phyloP scores from a whole-genome alignment of 75 land plant species.

The Chamaecyparis obtusa region DNA sequence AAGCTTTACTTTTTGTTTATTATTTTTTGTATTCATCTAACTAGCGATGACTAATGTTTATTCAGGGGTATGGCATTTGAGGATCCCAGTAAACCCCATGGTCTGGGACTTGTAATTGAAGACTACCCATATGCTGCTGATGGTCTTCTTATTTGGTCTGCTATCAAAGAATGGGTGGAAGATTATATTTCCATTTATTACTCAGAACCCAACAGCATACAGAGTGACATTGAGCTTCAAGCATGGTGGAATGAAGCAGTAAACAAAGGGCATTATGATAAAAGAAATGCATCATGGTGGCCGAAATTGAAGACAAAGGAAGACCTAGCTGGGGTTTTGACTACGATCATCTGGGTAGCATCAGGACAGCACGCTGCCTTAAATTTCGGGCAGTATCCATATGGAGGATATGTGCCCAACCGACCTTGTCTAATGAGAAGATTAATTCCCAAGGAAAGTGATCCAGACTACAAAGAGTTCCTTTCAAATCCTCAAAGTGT shows the following conservation, averaged over 20 bases:
- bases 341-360: slow-evolving; percentile 78
- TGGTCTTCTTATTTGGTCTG: slow-evolving; percentile 85
- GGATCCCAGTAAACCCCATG: slow-evolving; percentile 64
- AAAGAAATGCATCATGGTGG: slow-evolving; percentile 85
- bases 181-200: slow-evolving; percentile 74
- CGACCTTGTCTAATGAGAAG: slow-evolving; percentile 74
- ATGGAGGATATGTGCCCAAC: slow-evolving; percentile 89
- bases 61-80: slow-evolving; percentile 91
- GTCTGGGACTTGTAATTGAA: slow-evolving; percentile 73
- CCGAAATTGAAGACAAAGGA: slow-evolving; percentile 67
- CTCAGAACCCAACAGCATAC: slow-evolving; percentile 36
- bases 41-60: not conserved
- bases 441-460: slow-evolving; percentile 60
- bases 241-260: slow-evolving; percentile 89
- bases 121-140: slow-evolving; percentile 99
- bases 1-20: not conserved
- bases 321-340: slow-evolving; percentile 55
- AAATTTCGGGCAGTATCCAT: slow-evolving; percentile 95
- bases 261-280: slow-evolving; percentile 78
- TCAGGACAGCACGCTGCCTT: slow-evolving; percentile 93
- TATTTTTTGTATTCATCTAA: not conserved
- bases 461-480: slow-evolving; percentile 55
- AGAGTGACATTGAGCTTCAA: slow-evolving; percentile 70
- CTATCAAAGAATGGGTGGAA: slow-evolving; percentile 73
- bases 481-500: slow-evolving; percentile 48